Base-by-base conservation (phyloP, 2,329 filamentous ascomycete species). In the Dactylellina sp. region DNA sequence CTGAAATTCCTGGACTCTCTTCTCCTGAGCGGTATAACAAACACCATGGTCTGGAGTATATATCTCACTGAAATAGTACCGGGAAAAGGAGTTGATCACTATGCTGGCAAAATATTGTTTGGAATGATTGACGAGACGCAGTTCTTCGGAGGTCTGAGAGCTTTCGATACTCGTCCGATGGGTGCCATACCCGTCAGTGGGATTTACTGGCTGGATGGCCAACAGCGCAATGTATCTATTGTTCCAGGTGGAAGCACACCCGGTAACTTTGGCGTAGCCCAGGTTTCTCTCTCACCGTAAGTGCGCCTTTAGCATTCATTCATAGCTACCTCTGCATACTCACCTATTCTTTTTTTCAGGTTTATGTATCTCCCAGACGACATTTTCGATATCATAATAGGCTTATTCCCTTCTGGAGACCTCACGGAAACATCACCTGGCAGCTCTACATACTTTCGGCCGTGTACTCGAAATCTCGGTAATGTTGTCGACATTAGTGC, bases 211-310 rank as follows among this genome's bases (percentile, higher is more conserved):
- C 14, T 44, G 6, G 37, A 44, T 12, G 42, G 39, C 4, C 7
- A 44, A 3, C 20, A 12, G 3, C 9, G 4, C 11, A 59, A 59
- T 32, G 42, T 16, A 6, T 59, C 53, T 3, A 25, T 59, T 20
- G 35, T 59, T 2, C 53, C 53, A 2, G 53, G 14, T 9, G 39
- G 53, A 3, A 28, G 7, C 7, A 59, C 53, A 44, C 7, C 35
- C 9, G 37, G 37, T 44, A 37, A 59, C 25, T 59, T 44, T 44
- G 53, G 53, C 14, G 35, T 59, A 20, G 53, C 53, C 18, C 37
- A 59, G 37, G 42, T 59, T 24, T 59, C 53, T 12, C 39, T 59
- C 22, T 59, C 53, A 7, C 53, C 53, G 53, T 59, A 35, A 46
- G 53, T 9, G 2, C 5, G 7, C 5, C 9, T 9, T 9, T 32